phyloP scores from a whole-genome alignment of 345 rosid species.

The Abelmoschus esculentus region DNA sequence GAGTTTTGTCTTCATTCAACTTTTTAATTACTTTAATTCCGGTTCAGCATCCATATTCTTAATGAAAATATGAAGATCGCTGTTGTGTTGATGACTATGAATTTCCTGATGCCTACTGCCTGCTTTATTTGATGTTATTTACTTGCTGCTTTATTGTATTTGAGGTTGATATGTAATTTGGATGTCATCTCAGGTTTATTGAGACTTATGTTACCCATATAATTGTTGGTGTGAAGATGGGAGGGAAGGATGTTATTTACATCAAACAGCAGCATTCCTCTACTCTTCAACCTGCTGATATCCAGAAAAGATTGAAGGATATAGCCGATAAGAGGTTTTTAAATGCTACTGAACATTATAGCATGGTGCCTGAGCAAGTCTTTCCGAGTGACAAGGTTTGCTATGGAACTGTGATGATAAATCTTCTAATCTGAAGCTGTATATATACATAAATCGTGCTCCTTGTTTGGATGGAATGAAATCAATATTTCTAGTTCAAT shows the following conservation, averaged over 20 bases:
- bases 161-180: background rate
- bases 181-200: conserved; percentile 42
- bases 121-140: background rate
- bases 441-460: background rate
- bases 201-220: conserved; percentile 65
- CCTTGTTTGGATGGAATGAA: background rate
- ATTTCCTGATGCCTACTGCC: background rate
- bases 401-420: background rate
- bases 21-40: background rate
- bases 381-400: conserved; percentile 37
- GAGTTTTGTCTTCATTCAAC: background rate
- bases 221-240: conserved; percentile 68
- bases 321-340: conserved; percentile 67
- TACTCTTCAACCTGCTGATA: conserved; percentile 46
- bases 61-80: background rate
- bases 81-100: background rate
- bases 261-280: conserved; percentile 65
- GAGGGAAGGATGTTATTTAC: conserved; percentile 72
- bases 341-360: conserved; percentile 38
- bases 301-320: conserved; percentile 52
- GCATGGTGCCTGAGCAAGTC: conserved; percentile 27
- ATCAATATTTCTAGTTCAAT: background rate
- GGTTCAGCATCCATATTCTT: background rate
- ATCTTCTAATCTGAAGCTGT: background rate
- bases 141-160: background rate